Evolutionary conservation across 805 yeast species (phyloP).

Genomic region (Scheffersomyces stipitis): DNA sequence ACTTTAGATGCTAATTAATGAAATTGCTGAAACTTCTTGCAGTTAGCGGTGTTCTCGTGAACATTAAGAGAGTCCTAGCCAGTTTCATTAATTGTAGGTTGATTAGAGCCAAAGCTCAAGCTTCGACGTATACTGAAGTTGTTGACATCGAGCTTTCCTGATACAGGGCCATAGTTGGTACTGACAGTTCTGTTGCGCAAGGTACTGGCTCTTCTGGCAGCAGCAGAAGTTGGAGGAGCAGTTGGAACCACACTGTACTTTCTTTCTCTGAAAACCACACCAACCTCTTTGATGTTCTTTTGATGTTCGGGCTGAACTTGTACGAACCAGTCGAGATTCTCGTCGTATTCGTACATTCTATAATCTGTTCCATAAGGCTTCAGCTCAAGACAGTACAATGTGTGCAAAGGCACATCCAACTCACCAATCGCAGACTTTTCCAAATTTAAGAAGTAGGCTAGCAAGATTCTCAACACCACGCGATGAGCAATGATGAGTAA

Average conservation of each 20-base stretch:
- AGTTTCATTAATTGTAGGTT: not conserved
- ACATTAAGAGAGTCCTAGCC: no score
- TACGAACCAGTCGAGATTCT: conserved; percentile 70
- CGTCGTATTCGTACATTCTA: conserved; percentile 85
- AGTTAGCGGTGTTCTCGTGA: no score
- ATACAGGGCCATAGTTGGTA: not conserved
- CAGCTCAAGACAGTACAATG: conserved; percentile 85
- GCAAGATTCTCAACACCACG: conserved; percentile 81
- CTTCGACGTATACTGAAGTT: conserved; percentile 29
- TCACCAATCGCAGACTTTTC: conserved; percentile 80
- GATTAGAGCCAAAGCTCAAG: conserved; percentile 14
- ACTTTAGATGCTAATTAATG: no score
- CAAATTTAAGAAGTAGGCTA: conserved; percentile 87
- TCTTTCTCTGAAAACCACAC: conserved; percentile 66
- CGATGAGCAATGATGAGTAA: conserved; percentile 82
- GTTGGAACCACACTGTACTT: conserved; percentile 76
- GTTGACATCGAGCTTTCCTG: not conserved
- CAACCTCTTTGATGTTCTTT: conserved; percentile 66
- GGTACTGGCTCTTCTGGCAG: conserved; percentile 8
- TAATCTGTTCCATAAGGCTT: conserved; percentile 96
- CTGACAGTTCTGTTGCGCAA: conserved; percentile 1
- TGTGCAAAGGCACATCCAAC: conserved; percentile 89
- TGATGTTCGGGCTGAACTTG: conserved; percentile 58
- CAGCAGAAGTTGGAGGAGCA: conserved; percentile 50
- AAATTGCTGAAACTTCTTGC: no score